Evolutionary conservation across 805 yeast genomes (phyloP).

Genomic region (Dipodascopsis tothii): DNA sequence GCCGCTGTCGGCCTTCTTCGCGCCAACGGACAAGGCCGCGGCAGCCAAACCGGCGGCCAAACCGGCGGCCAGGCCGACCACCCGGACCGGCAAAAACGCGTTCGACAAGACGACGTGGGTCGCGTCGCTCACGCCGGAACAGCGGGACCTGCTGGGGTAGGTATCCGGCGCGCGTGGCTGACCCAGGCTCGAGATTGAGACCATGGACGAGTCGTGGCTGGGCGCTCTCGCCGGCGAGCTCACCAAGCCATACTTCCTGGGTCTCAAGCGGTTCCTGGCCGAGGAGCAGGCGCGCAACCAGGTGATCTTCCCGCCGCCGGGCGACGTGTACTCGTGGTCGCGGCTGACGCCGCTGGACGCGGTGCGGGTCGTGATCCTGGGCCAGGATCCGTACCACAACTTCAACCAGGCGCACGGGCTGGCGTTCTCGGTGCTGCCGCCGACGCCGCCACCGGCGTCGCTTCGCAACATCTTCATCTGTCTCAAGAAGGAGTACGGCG

Average conservation of each 20-base stretch:
- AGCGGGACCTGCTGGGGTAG: conserved; percentile 42
- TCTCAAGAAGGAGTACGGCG: conserved; percentile 57
- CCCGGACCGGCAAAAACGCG: too few species aligned
- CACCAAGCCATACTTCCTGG: conserved; percentile 75
- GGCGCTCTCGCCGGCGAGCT: conserved; percentile 58
- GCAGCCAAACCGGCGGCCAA: too few species aligned
- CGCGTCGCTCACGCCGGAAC: conserved; percentile 40
- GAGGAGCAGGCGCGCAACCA: conserved; percentile 39
- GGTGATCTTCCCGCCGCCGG: conserved; percentile 68
- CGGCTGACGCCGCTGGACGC: conserved; percentile 67
- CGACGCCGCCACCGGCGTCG: conserved; percentile 83
- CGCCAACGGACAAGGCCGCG: background rate
- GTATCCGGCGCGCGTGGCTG: conserved; percentile 6
- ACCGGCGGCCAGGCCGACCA: too few species aligned
- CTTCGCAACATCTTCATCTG: conserved; percentile 80
- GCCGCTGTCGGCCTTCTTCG: conserved; percentile 14
- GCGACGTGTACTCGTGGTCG: conserved; percentile 86
- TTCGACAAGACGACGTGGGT: conserved; percentile 53
- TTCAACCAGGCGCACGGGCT: conserved; percentile 90
- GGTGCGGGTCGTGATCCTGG: conserved; percentile 73
- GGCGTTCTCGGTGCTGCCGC: conserved; percentile 84
- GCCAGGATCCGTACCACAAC: conserved; percentile 97
- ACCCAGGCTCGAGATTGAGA: conserved; percentile 49
- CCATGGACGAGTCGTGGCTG: conserved; percentile 76
- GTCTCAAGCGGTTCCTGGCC: conserved; percentile 56